phyloP scores from a whole-genome alignment of 495 filamentous ascomycete genomes.

The Podospora appendiculata region DNA sequence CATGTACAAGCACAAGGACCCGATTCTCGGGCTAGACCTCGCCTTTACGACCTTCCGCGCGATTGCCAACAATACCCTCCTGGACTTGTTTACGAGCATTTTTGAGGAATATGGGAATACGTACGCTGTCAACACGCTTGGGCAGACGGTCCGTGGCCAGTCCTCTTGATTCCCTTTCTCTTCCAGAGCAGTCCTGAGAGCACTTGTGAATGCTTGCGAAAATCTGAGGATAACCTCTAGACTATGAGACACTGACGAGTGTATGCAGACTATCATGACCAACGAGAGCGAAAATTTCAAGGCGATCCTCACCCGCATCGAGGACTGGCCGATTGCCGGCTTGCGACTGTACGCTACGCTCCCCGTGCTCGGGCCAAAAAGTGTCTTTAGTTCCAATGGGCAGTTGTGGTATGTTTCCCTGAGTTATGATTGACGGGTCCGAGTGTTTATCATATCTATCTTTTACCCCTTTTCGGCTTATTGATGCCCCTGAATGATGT shows the following conservation, averaged over 20 bases:
- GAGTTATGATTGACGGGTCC: no score
- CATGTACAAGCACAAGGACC: conserved; percentile 31
- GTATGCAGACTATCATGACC: conserved; percentile 36
- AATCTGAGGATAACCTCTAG: no score
- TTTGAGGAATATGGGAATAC: conserved; percentile 25
- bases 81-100: conserved; percentile 10
- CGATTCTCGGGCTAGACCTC: conserved; percentile 34
- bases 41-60: conserved; percentile 19
- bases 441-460: background rate
- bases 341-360: conserved; percentile 22
- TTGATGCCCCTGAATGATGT: no score
- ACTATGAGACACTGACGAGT: no score
- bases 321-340: conserved; percentile 40
- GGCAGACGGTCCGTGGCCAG: conserved; percentile 2
- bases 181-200: no score
- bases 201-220: no score
- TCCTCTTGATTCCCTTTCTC: no score
- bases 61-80: conserved; percentile 20
- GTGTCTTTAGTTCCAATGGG: conserved; percentile 68
- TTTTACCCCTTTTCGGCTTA: background rate
- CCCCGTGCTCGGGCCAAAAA: conserved; percentile 28
- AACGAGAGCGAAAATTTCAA: conserved; percentile 70
- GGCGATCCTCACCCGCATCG: conserved; percentile 61
- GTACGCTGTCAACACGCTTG: conserved; percentile 18
- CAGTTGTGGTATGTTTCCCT: conserved; percentile 34